Evolutionary conservation across 1,284 basidiomycete genomes (phyloP).

Genomic region (Microbotryum lychnidis-dioicae): DNA sequence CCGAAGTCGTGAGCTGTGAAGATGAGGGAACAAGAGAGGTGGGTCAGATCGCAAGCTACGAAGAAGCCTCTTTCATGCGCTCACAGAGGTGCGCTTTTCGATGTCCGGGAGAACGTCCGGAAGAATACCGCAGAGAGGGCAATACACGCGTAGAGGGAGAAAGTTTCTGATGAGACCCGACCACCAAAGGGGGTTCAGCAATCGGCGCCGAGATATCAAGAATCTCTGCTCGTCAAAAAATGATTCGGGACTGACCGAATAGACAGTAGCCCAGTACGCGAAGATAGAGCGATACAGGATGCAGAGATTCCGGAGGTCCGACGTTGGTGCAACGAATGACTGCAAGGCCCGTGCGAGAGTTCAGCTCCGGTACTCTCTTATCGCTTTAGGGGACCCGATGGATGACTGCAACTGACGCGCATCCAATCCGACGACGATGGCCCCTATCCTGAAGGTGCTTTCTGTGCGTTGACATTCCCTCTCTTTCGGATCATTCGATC

Average conservation of each 20-base stretch:
- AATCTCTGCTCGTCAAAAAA: too few species aligned
- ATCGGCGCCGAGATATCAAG: not conserved
- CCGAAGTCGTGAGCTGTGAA: conserved; percentile 2
- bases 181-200: too few species aligned
- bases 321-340: conserved; percentile 15
- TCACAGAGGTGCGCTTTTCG: too few species aligned
- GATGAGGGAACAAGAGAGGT: too few species aligned
- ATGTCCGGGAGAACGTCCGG: too few species aligned
- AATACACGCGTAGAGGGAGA: conserved; percentile 8
- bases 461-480: not conserved
- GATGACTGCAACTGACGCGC: conserved; percentile 5
- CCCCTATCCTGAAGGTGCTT: conserved; percentile 1
- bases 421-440: conserved; percentile 9
- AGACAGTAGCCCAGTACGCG: conserved; percentile 8
- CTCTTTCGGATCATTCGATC: not conserved
- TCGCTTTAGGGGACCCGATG: not conserved
- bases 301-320: not conserved
- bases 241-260: conserved; percentile 3
- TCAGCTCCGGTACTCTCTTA: not conserved
- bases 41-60: too few species aligned
- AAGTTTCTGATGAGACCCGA: conserved; percentile 3
- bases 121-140: not conserved
- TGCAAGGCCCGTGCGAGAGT: not conserved
- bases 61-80: too few species aligned
- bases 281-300: conserved; percentile 1